These are phyloP conservation scores for Metarhizium album DNA, from an alignment of 2,329 filamentous ascomycete genomes.

Conservation along the genomic window DNA sequence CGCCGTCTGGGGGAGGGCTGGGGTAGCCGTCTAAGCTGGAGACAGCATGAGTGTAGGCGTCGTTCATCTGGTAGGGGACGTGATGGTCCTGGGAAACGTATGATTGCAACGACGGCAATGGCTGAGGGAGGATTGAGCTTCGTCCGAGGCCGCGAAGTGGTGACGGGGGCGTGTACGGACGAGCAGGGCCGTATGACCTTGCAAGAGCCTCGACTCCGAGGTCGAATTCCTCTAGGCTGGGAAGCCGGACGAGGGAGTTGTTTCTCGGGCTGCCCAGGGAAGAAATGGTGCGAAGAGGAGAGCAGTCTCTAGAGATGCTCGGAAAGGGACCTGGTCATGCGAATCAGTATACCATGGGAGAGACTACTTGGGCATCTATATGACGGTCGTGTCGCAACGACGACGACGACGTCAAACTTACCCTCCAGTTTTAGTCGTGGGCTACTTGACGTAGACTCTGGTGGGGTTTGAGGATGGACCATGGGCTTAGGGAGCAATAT, in stretches of 20 bases:
- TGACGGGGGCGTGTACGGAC: slow-evolving; percentile 18
- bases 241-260: slow-evolving; percentile 17
- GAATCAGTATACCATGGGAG: slow-evolving; percentile 1
- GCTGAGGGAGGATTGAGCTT: slow-evolving; percentile 14
- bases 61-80: slow-evolving; percentile 13
- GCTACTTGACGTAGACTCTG: slow-evolving; percentile 24
- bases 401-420: too few relatives aligned
- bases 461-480: slow-evolving; percentile 18
- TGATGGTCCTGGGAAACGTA: slow-evolving; percentile 14
- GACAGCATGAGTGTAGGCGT: slow-evolving; percentile 14
- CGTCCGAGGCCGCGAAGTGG: slow-evolving; percentile 16
- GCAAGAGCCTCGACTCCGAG: slow-evolving; percentile 26
- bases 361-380: too few relatives aligned
- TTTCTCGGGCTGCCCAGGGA: slow-evolving; percentile 8
- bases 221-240: slow-evolving; percentile 27
- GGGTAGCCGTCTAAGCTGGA: slow-evolving; percentile 20
- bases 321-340: slow-evolving; percentile 12
- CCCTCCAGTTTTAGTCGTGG: slow-evolving; percentile 23
- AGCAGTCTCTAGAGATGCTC: slow-evolving; percentile 13
- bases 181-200: slow-evolving; percentile 18
- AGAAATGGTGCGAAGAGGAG: slow-evolving; percentile 15
- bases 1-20: slow-evolving; percentile 24
- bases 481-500: slow-evolving; percentile 10
- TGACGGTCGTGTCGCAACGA: too few relatives aligned
- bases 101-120: slow-evolving; percentile 12